Percentiles rank a stretch among this genome's conserved stretches.
Evolutionary conservation across 306 rosid species (phyloP).

Genomic region (Arachis stenosperma): DNA sequence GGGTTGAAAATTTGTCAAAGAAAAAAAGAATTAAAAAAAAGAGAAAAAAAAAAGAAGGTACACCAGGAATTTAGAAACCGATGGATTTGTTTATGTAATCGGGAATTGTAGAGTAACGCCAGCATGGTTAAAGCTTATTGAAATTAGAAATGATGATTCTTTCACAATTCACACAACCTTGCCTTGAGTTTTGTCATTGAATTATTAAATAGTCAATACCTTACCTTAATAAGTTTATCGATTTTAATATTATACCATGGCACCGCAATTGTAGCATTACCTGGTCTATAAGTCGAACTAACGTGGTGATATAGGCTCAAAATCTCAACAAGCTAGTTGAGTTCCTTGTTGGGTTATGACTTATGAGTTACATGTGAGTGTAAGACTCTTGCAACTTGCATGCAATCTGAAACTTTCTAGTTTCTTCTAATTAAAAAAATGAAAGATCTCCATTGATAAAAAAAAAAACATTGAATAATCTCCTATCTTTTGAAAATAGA

Average conservation of each 20-base stretch:
- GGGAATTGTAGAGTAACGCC: slow-evolving; percentile 81
- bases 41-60: slow-evolving; percentile 34
- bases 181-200: slow-evolving; percentile 30
- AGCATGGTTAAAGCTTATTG: slow-evolving; percentile 61
- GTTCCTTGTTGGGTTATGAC: not conserved
- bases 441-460: not conserved
- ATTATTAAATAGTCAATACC: not conserved
- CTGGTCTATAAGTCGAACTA: no score
- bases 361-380: no score
- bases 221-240: no score
- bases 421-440: not conserved
- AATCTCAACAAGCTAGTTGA: no score
- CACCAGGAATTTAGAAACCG: slow-evolving; percentile 68
- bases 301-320: no score
- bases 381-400: slow-evolving; percentile 23
- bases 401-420: slow-evolving; percentile 16
- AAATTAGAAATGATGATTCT: slow-evolving; percentile 73
- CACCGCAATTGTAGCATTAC: no score
- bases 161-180: slow-evolving; percentile 52
- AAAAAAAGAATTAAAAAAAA: slow-evolving; percentile 40
- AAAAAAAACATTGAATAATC: not conserved
- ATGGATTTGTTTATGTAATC: slow-evolving; percentile 54
- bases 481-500: not conserved
- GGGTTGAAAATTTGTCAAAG: slow-evolving; percentile 41
- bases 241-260: no score